Base-by-base conservation (phyloP, 768 basidiomycete species). In the Lentinula sp. region DNA sequence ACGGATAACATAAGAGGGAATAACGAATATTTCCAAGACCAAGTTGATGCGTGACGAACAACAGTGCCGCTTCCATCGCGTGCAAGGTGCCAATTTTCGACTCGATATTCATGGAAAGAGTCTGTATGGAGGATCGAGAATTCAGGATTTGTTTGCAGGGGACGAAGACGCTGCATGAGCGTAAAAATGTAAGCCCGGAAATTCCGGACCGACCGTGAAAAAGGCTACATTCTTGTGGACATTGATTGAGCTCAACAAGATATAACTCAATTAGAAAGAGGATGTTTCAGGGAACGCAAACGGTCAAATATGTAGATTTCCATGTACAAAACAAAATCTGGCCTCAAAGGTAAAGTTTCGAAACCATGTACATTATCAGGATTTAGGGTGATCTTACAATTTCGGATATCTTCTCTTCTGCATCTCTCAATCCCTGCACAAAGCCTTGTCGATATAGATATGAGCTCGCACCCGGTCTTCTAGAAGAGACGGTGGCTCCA, bases 41-140 rank as follows among this genome's bases (percentile, higher is more conserved):
- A 72, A 48, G 61, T 59, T 10, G 66, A 69, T 45, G 74, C 70
- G 15, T 72, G 66, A 15, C 62, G 62, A 18, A 78, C 61, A 35
- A 76, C 62, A 45, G 61, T 69, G 13, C 74, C 68, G 57, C 69
- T 76, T 1, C 78, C 79, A 66, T 79, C 72, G 32, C 76, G 78
- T 42, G 74, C 73, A 32, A 81, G 63, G 13, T 71, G 78, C 77
- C 76, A 77, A 60, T 84, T 80, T 61, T 84, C 81, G 28, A 89
- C 75, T 55, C 83, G 77, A 62, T 86, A 89, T 68, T 91, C 88
- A 52, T 73, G 74, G 68, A 76, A 84, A 16, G 76, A 80, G 42
- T 75, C 73, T 63, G 70, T 74, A 40, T 77, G 70, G 49, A 79
- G 66, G 43, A 87, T 66, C 6, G 75, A 73, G 62, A 88, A 75